Conservation (phyloP, 2,329 filamentous ascomycete species). For the Pseudogymnoascus sp. region DNA sequence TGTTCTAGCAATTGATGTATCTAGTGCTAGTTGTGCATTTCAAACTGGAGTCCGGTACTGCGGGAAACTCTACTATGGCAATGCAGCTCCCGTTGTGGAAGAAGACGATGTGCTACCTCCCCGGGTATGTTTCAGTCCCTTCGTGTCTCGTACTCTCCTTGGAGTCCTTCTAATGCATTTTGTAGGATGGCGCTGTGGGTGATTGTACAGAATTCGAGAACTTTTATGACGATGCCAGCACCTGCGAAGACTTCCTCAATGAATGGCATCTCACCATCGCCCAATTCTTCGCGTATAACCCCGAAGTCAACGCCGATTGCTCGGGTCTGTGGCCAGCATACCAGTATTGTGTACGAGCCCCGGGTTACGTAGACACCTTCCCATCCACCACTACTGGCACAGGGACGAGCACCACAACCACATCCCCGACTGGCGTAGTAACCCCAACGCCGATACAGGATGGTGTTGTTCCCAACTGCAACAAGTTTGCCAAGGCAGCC, state of each 20-base stretch:
- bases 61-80: neutral
- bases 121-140: neutral
- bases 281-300: conserved; percentile 18
- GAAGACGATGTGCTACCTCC: neutral
- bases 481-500: conserved; percentile 21
- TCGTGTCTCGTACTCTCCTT: neutral
- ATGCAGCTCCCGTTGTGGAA: neutral
- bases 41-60: conserved; percentile 6
- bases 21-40: neutral
- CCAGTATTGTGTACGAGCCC: conserved; percentile 9
- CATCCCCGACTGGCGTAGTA: conserved; percentile 6
- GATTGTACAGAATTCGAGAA: neutral
- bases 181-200: neutral
- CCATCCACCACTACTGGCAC: neutral
- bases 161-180: neutral
- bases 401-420: conserved; percentile 12
- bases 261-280: conserved; percentile 14
- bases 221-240: neutral
- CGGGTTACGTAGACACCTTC: neutral
- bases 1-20: neutral
- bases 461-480: conserved; percentile 22
- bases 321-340: conserved; percentile 14
- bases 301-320: conserved; percentile 17
- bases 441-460: conserved; percentile 23
- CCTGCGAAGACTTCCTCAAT: neutral